A percentile compares a stretch with the other conserved stretches of the same genome.
These are phyloP conservation scores for Calonectria montana DNA, from an alignment of 2,329 filamentous ascomycete species.

Conservation along the genomic window DNA sequence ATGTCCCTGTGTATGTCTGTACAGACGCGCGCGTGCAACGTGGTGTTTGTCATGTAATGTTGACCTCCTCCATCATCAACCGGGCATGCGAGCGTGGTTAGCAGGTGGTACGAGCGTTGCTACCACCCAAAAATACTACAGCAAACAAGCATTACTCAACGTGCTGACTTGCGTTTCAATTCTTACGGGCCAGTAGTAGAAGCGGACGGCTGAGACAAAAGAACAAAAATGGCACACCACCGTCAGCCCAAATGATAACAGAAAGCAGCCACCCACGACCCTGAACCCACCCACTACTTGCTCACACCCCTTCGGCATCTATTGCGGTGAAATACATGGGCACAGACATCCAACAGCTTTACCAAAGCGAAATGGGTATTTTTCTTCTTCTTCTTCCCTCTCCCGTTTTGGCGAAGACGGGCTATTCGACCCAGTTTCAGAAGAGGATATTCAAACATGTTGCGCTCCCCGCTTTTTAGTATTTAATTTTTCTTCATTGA, in stretches of 20 bases:
- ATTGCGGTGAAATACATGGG: constrained; percentile 4
- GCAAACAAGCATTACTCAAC: constrained; percentile 1
- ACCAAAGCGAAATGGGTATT: neutral
- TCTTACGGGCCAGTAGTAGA: neutral
- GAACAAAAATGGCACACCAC: constrained; percentile 12
- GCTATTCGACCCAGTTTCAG: neutral
- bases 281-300: neutral
- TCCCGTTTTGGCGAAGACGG: neutral
- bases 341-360: neutral
- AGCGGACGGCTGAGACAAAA: neutral
- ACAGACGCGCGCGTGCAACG: neutral
- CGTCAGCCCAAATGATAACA: constrained; percentile 23
- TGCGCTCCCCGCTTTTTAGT: neutral
- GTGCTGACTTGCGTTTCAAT: constrained; percentile 15
- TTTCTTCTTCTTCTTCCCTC: neutral
- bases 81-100: neutral
- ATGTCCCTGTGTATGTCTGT: neutral
- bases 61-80: neutral
- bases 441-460: neutral
- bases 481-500: neutral
- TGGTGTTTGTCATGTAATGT: neutral
- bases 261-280: constrained; percentile 7
- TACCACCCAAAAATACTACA: constrained; percentile 1
- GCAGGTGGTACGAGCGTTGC: neutral
- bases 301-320: constrained; percentile 5